Evolutionary conservation across 192 early-diverging fungal species (phyloP), one percentile per base, ranked within the genome.

Genomic region (Linnemannia exigua): DNA sequence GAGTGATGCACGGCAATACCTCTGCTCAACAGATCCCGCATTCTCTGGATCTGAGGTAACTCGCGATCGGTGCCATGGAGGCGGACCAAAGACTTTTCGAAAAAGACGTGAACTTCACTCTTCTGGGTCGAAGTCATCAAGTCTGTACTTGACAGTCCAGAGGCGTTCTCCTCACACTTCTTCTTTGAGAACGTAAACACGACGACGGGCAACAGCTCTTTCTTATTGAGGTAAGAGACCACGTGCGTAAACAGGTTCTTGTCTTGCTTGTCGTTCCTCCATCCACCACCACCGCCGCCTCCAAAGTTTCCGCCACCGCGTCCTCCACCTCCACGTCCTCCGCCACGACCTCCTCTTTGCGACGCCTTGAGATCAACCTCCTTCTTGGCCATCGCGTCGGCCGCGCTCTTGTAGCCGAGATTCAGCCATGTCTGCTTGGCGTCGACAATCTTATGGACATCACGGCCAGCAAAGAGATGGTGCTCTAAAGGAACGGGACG

Each of bases 1-100:
- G 96, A 93, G 84, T 99, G 98, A 91, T 99, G 98, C 25, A 99
- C 97, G 14, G 96, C 98, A 74, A 99, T 97, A 50, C 98, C 98
- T 72, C 97, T 94, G 74, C 89, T 90, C 38, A 99, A 88, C 80
- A 98, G 88, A 37, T 96, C 95, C 31, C 95, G 90, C 90, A 97
- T 96, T 25, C 93, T 92, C 17, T 94, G 74, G 54, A 99, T 92
- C 89, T 99, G 98, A 8, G 98, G 98, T 63, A 99, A 88, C 71
- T 94, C 89, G 47, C 92, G 93, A 85, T 99, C 98, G 12, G 93
- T 93, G 4, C 94, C 95, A 80, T 95, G 96, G 31, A 99, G 88
- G 22, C 97, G 89, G 28, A 92, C 92, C 46, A 99, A 81, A 67
- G 94, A 94, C 51, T 90, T 90, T 80, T 97, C 96, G 61, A 98